Percentiles rank a stretch among this genome's conserved stretches.
phyloP scores from a whole-genome alignment of 2,329 filamentous ascomycete species.

The Leptographium procerum region DNA sequence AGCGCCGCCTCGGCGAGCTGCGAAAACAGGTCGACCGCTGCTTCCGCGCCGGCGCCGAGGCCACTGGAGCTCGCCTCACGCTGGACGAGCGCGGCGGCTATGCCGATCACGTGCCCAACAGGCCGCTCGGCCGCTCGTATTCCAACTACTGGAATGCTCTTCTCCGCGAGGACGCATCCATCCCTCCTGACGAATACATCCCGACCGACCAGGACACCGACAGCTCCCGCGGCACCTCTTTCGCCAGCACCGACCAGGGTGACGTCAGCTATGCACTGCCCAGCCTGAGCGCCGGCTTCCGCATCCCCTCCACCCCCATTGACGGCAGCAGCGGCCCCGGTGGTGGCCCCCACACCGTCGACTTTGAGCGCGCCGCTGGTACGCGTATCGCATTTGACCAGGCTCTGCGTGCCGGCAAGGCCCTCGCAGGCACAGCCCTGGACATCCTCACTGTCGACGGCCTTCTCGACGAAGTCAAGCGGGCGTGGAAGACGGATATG shows the following conservation, averaged over 20 bases:
- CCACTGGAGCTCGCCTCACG: conserved; percentile 35
- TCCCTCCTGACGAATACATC: not conserved
- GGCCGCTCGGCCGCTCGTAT: conserved; percentile 33
- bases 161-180: conserved; percentile 3
- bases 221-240: conserved; percentile 27
- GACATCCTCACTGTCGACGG: conserved; percentile 32
- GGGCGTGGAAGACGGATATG: conserved; percentile 22
- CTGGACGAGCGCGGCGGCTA: conserved; percentile 33
- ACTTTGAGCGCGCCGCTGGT: conserved; percentile 39
- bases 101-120: conserved; percentile 43
- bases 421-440: conserved; percentile 33
- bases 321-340: conserved; percentile 17
- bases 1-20: conserved; percentile 27
- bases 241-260: conserved; percentile 48
- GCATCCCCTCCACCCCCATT: conserved; percentile 31
- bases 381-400: conserved; percentile 34
- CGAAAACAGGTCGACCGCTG: conserved; percentile 29
- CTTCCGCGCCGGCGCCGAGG: conserved; percentile 26
- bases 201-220: conserved; percentile 29
- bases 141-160: conserved; percentile 31
- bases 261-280: conserved; percentile 47
- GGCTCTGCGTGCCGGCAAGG: conserved; percentile 34
- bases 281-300: conserved; percentile 39
- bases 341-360: conserved; percentile 38
- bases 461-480: conserved; percentile 29